Base-by-base conservation (phyloP, 2,329 filamentous ascomycete species). In the Microcyclosporella mali region DNA sequence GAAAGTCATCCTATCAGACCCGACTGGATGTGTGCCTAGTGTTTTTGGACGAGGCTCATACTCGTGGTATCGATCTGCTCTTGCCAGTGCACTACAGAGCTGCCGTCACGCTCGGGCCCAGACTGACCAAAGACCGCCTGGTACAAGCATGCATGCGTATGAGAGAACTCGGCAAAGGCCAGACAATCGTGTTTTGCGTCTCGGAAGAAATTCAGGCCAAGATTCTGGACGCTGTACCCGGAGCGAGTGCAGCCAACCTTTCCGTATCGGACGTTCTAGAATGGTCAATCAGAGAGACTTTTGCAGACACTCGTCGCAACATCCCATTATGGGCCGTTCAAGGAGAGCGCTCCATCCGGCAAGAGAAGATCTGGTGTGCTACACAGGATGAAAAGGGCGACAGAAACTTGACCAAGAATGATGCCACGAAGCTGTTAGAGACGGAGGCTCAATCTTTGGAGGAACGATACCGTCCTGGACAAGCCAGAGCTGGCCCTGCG, bases 71-170 rank as follows among this genome's bases (percentile, higher is more conserved):
- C 0, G 84, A 89, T 49, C 56, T 88, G 0, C 75, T 73, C 27
- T 61, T 87, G 0, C 84, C 82, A 0, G 43, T 43, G 0, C 3
- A 72, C 10, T 82, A 81, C 50, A 67, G 77, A 0, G 85, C 83
- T 0, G 79, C 78, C 0, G 78, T 88, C 0, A 88, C 82, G 0
- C 58, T 90, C 0, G 83, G 84, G 0, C 70, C 79, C 0, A 67
- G 69, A 3, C 51, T 87, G 1, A 82, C 78, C 0, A 89, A 88
- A 47, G 85, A 89, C 46, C 67, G 73, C 11, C 58, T 87, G 0
- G 77, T 81, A 0, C 84, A 88, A 72, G 81, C 81, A 0, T 84
- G 81, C 45, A 85, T 84, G 79, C 63, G 84, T n/a, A 79, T 88
- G 75, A 63, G 83, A 9, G 77, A 81, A 45, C 69, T 89, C 0